Evolutionary conservation across 2,329 filamentous ascomycete species (phyloP), one percentile per base, ranked within the genome.

Genomic region (Calonectria henricotiae): DNA sequence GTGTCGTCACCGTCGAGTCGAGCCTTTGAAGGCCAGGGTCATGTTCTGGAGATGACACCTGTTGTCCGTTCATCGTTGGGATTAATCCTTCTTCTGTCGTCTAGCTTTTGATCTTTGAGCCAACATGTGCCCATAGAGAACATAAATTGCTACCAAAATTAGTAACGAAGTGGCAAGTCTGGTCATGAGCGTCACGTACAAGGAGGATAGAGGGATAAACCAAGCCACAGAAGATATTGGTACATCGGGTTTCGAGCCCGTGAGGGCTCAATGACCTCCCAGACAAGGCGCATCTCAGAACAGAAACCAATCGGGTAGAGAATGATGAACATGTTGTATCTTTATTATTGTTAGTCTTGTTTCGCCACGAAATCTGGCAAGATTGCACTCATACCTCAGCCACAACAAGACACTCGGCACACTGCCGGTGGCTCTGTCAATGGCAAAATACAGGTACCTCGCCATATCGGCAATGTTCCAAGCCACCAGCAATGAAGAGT

Each of bases 401-500:
- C 74, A 76, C 3, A 71, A 30, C 4, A 76, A 15, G 6, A 20
- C 8, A 4, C 8, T 32, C 15, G 68, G 68, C 1, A 75, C 74
- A 27, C 23, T 43, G 4, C 69, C 66, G 12, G 41, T 35, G 1
- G 69, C 73, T 0, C 46, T 71, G 4, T 75, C 74, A 35, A 76
- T 20, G 1, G 74, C 71, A 23, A 76, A 76, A 17, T 75, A 76
- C 2, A 69, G 12, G 30, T 75, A 76, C 17, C 74, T 37, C 55
- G 75, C 72, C 0, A 62, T 62, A 67, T 76, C 74, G 1, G 74
- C 74, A 1, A 65, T 32, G 27, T 76, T 76, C 74, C 74, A 76
- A 6, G 74, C 60, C 41, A 71, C 58, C 2, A 76, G 69, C 74
- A 76, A 75, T 8, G 49, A 58, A 39, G 71, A 68, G 13, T 76